Evolutionary conservation across 306 rosid species (phyloP).

Genomic region (Rosa rugosa): DNA sequence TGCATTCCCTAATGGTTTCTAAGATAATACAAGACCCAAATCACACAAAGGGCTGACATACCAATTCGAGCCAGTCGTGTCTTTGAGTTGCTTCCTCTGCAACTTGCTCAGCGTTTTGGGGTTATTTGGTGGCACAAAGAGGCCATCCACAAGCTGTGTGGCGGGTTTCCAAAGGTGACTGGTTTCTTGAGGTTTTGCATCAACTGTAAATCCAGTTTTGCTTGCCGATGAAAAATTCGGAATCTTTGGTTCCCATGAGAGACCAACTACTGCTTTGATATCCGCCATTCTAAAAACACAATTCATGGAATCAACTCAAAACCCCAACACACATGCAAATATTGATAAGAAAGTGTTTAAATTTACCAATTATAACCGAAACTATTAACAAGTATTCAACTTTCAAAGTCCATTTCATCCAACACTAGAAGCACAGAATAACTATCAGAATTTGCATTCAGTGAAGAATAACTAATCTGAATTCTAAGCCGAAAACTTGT

Average conservation of each 20-base stretch:
- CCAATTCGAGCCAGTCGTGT: slow-evolving; percentile 72
- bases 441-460: no score
- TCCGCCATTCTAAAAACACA: slow-evolving; percentile 40
- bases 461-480: no score
- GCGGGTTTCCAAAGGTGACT: slow-evolving; percentile 56
- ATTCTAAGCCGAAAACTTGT: no score
- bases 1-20: not conserved
- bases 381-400: not conserved
- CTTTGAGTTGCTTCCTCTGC: slow-evolving; percentile 59
- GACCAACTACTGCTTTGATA: slow-evolving; percentile 53
- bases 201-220: slow-evolving; percentile 19
- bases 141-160: slow-evolving; percentile 72
- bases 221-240: slow-evolving; percentile 37
- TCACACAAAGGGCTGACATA: slow-evolving; percentile 21
- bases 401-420: not conserved
- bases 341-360: not conserved
- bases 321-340: not conserved
- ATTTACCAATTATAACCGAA: not conserved
- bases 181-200: slow-evolving; percentile 28
- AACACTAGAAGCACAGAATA: no score
- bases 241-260: slow-evolving; percentile 78
- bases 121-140: slow-evolving; percentile 70
- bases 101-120: slow-evolving; percentile 63
- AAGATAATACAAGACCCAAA: not conserved
- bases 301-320: not conserved